Conservation (phyloP, 2,329 filamentous ascomycete genomes). For the Cordyceps javanica region DNA sequence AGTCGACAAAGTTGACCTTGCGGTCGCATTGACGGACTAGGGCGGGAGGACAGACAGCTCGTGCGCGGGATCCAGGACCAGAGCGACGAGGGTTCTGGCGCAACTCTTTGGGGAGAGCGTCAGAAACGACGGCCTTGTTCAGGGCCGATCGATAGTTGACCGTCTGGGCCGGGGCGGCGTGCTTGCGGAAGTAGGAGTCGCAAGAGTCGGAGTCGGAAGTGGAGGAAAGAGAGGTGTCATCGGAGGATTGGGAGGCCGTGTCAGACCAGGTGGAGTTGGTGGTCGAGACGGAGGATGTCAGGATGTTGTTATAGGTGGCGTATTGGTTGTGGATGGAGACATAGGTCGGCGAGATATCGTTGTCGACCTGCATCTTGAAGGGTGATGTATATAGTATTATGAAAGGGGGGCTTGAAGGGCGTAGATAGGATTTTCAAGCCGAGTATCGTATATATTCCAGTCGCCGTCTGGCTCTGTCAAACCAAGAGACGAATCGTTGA, state of each 20-base stretch:
- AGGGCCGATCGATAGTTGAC: slow-evolving; percentile 20
- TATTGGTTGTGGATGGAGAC: slow-evolving; percentile 40
- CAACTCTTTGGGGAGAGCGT: slow-evolving; percentile 52
- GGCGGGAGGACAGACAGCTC: slow-evolving; percentile 61
- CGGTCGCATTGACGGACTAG: slow-evolving; percentile 84
- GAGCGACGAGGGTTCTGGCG: slow-evolving; percentile 59
- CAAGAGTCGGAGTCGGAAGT: slow-evolving; percentile 49
- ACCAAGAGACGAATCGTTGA: slow-evolving; percentile 37
- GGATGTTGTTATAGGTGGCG: slow-evolving; percentile 61
- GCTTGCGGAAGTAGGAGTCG: slow-evolving; percentile 35
- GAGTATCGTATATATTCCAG: slow-evolving; percentile 38
- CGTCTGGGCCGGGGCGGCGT: slow-evolving; percentile 19
- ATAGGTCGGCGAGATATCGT: slow-evolving; percentile 47
- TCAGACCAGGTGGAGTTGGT: slow-evolving; percentile 74
- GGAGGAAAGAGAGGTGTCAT: slow-evolving; percentile 59
- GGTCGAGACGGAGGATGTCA: slow-evolving; percentile 71
- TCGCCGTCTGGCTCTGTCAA: slow-evolving; percentile 50
- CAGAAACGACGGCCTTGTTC: slow-evolving; percentile 25
- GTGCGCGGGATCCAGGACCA: slow-evolving; percentile 46
- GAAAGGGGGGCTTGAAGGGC: slow-evolving; percentile 21
- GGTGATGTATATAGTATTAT: slow-evolving; percentile 23
- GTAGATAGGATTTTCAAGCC: slow-evolving; percentile 23
- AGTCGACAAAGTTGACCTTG: slow-evolving; percentile 93
- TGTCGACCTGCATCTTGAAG: slow-evolving; percentile 54
- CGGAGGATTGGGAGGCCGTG: slow-evolving; percentile 62